Evolutionary conservation across 2,329 filamentous ascomycete species (phyloP).

Genomic region (Trichoderma lentiforme): DNA sequence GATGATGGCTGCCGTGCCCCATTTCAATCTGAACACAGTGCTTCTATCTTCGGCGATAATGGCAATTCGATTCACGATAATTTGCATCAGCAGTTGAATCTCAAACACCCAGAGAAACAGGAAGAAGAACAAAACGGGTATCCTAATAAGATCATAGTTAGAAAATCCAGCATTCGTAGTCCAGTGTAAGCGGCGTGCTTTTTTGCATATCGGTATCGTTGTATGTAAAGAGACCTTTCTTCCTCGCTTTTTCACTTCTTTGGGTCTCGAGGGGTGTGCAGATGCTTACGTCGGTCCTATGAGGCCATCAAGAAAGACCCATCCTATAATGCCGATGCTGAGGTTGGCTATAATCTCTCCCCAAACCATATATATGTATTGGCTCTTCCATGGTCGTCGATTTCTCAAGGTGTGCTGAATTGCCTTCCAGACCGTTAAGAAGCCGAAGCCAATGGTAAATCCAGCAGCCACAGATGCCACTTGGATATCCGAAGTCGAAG

Average conservation of each 20-base stretch:
- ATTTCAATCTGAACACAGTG: slow-evolving; percentile 39
- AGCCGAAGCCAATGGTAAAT: slow-evolving; percentile 8
- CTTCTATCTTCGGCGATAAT: slow-evolving; percentile 39
- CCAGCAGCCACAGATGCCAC: slow-evolving; percentile 8
- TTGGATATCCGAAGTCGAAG: slow-evolving; percentile 5
- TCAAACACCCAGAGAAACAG: slow-evolving; percentile 22
- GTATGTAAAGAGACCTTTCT: neutral
- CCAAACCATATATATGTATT: slow-evolving; percentile 31
- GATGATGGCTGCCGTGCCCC: slow-evolving; percentile 43
- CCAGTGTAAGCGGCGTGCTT: neutral
- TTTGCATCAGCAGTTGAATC: slow-evolving; percentile 42
- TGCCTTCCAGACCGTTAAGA: slow-evolving; percentile 8
- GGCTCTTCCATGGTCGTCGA: slow-evolving; percentile 20
- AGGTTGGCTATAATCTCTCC: slow-evolving; percentile 26
- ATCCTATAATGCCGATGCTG: slow-evolving; percentile 27
- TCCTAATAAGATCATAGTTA: neutral
- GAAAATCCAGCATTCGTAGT: neutral
- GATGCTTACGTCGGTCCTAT: slow-evolving; percentile 19
- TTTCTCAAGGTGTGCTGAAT: neutral
- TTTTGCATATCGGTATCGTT: too few species aligned
- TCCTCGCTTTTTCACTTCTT: neutral
- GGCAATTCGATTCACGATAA: slow-evolving; percentile 43
- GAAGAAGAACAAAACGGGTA: slow-evolving; percentile 10
- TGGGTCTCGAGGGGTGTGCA: neutral
- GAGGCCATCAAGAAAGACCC: slow-evolving; percentile 24